These are phyloP conservation scores for Globisporangium perplexum DNA, from an alignment of 352 stramenopile species.

Conservation along the genomic window DNA sequence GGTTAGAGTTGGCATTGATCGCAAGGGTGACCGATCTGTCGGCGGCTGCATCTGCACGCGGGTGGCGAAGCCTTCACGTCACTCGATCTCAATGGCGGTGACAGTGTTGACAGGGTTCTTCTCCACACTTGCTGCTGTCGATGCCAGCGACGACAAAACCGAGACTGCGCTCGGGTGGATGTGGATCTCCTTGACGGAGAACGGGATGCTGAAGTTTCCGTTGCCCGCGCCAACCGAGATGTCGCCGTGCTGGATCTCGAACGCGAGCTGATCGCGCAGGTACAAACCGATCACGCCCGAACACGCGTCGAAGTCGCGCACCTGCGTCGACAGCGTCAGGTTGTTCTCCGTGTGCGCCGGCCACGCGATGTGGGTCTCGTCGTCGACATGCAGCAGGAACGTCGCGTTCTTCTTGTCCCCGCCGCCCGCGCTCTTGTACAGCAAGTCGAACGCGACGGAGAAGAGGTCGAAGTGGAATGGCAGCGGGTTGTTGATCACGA, in stretches of 20 bases:
- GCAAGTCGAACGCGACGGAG: constrained; percentile 56
- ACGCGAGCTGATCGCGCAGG: constrained; percentile 52
- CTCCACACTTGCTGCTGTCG: background rate
- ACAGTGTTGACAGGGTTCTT: no score
- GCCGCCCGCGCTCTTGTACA: constrained; percentile 41
- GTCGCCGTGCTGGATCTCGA: constrained; percentile 55
- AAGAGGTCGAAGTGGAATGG: constrained; percentile 75
- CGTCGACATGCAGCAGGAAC: constrained; percentile 46
- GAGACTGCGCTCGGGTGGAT: constrained; percentile 36
- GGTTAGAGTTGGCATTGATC: no score
- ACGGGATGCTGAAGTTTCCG: constrained; percentile 71
- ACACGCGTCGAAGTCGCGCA: constrained; percentile 60
- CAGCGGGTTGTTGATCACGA: constrained; percentile 76
- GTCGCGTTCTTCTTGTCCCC: constrained; percentile 11
- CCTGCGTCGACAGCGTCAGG: constrained; percentile 41
- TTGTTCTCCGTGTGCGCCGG: constrained; percentile 58
- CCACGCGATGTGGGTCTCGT: constrained; percentile 49
- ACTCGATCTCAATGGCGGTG: constrained; percentile 50
- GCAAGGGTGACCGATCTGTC: no score
- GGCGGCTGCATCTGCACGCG: no score
- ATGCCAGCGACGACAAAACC: background rate
- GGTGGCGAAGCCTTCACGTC: no score
- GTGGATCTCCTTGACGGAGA: constrained; percentile 56
- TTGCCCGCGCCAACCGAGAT: constrained; percentile 51
- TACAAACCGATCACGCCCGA: constrained; percentile 61